Evolutionary conservation across 1,139 yeast genomes (phyloP).

Genomic region (Scheffersomyces segobiensis): DNA sequence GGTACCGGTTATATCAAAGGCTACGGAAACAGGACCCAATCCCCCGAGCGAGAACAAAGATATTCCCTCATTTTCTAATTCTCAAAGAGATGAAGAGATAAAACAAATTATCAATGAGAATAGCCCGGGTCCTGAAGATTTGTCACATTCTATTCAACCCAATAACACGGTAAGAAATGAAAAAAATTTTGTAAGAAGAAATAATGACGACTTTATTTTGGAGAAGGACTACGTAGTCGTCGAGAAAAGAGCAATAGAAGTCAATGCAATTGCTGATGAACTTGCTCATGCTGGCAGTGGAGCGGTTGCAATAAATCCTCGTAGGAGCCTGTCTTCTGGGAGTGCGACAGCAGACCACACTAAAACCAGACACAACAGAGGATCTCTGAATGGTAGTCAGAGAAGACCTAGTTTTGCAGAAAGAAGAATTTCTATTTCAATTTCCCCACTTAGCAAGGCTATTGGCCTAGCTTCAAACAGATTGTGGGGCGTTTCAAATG

Average conservation of each 20-base stretch:
- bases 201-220: slow-evolving; percentile 47
- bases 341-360: not conserved
- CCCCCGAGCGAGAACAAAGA: slow-evolving; percentile 1
- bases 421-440: slow-evolving; percentile 63
- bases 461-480: slow-evolving; percentile 86
- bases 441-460: slow-evolving; percentile 86
- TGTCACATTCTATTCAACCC: slow-evolving; percentile 25
- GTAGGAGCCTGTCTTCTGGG: slow-evolving; percentile 16
- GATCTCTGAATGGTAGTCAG: slow-evolving; percentile 36
- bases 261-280: slow-evolving; percentile 92
- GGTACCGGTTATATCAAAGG: slow-evolving; percentile 3
- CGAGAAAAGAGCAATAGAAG: slow-evolving; percentile 92
- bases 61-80: slow-evolving; percentile 9
- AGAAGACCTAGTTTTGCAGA: slow-evolving; percentile 56
- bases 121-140: slow-evolving; percentile 43
- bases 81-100: slow-evolving; percentile 43
- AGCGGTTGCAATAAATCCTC: slow-evolving; percentile 44
- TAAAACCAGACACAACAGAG: slow-evolving; percentile 20
- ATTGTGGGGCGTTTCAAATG: slow-evolving; percentile 57
- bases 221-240: slow-evolving; percentile 92
- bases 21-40: not conserved
- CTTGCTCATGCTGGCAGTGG: slow-evolving; percentile 69
- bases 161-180: slow-evolving; percentile 6
- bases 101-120: slow-evolving; percentile 43
- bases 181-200: slow-evolving; percentile 15